phyloP scores from a whole-genome alignment of 306 rosid genomes.

The Sicyos edulis region DNA sequence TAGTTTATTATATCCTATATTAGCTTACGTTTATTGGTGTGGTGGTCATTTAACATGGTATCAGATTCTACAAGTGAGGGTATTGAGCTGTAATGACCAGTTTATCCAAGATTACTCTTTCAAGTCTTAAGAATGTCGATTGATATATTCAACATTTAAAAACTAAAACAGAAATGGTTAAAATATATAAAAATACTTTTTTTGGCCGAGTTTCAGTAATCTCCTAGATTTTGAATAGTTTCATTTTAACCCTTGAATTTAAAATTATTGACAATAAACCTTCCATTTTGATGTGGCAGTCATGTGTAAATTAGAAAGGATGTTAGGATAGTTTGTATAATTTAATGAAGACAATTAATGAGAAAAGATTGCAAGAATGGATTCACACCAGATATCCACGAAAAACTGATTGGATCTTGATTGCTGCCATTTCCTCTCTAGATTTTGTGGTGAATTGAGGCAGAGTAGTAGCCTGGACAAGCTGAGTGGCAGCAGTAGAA shows the following conservation, averaged over 20 bases:
- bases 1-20: no score
- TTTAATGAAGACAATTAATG: not conserved
- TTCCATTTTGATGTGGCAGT: no score
- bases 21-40: not conserved
- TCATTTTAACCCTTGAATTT: no score
- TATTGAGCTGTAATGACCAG: not conserved
- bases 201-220: no score
- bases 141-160: constrained; percentile 1
- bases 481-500: constrained; percentile 18
- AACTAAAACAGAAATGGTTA: not conserved
- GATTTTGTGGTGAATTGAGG: constrained; percentile 53
- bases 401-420: constrained; percentile 83
- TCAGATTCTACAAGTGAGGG: not conserved
- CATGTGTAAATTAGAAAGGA: not conserved
- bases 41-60: not conserved
- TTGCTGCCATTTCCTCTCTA: constrained; percentile 69
- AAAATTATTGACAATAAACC: no score
- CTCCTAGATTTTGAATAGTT: no score
- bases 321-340: not conserved
- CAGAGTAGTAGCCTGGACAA: constrained; percentile 26
- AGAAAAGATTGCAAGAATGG: not conserved
- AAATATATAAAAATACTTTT: no score
- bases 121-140: not conserved
- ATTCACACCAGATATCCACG: constrained; percentile 78
- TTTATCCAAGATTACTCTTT: not conserved